A percentile compares a stretch with the other conserved stretches of the same genome.
These are phyloP conservation scores for Talaromyces verruculosus DNA, from an alignment of 2,329 filamentous ascomycete species.

Conservation along the genomic window DNA sequence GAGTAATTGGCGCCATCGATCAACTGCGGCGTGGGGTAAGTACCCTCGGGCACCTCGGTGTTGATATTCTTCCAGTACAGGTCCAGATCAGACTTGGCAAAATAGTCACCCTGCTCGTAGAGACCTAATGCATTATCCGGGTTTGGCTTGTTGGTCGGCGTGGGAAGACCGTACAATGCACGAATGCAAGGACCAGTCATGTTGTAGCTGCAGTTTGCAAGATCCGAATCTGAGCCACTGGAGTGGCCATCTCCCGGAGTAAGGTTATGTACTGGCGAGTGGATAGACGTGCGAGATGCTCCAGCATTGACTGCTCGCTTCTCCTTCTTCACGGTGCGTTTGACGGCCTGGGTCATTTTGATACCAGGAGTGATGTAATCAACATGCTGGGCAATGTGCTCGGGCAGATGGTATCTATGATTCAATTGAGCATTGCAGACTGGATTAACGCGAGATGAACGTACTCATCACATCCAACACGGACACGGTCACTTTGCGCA, in stretches of 20 bases:
- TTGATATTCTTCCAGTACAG: slow-evolving; percentile 21
- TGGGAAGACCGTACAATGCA: slow-evolving; percentile 19
- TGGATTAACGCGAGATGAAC: not conserved
- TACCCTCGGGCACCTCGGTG: slow-evolving; percentile 19
- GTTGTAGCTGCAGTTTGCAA: slow-evolving; percentile 18
- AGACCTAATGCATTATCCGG: slow-evolving; percentile 19
- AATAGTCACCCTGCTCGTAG: slow-evolving; percentile 22
- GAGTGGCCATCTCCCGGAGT: not conserved
- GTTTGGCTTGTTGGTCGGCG: slow-evolving; percentile 6
- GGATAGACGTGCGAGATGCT: slow-evolving; percentile 12
- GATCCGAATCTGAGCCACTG: not conserved
- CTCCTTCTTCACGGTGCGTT: slow-evolving; percentile 7
- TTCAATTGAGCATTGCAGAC: not conserved
- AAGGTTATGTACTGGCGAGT: not conserved
- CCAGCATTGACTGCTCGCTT: slow-evolving; percentile 12
- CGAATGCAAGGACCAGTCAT: slow-evolving; percentile 21
- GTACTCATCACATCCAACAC: slow-evolving; percentile 21
- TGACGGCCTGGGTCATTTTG: slow-evolving; percentile 22
- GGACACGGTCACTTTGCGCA: slow-evolving; percentile 24
- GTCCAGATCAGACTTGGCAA: slow-evolving; percentile 21
- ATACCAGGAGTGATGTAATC: slow-evolving; percentile 22
- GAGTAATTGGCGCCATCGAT: slow-evolving; percentile 43
- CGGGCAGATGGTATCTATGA: slow-evolving; percentile 19
- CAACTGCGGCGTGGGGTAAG: slow-evolving; percentile 18
- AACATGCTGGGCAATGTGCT: slow-evolving; percentile 17